phyloP scores from a whole-genome alignment of 768 basidiomycete species.

The Mycena metata region DNA sequence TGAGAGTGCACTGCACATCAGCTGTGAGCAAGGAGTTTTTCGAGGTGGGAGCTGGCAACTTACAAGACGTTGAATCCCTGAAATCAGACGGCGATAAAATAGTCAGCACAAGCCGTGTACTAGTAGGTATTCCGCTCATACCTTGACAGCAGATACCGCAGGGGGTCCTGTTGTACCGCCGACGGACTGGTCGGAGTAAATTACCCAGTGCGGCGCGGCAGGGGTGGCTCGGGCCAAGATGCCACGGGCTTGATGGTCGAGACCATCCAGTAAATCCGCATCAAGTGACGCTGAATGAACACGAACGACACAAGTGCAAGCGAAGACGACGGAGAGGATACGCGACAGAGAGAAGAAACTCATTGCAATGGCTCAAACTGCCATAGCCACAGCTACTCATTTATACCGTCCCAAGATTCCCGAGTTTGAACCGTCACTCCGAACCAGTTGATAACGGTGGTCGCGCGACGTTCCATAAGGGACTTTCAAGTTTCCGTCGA shows the following conservation, averaged over 20 bases:
- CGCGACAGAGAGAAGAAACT: constrained; percentile 4
- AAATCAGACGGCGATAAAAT: constrained; percentile 32
- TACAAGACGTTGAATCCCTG: constrained; percentile 75
- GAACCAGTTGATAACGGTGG: background rate
- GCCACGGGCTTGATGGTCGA: constrained; percentile 48
- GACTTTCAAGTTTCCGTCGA: constrained; percentile 8
- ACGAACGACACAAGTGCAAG: background rate
- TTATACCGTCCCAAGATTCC: constrained; percentile 8
- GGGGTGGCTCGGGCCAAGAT: constrained; percentile 55
- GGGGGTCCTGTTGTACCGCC: constrained; percentile 65
- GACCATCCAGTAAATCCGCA: constrained; percentile 35
- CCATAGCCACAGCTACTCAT: background rate
- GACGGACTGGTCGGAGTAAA: constrained; percentile 54
- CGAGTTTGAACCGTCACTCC: background rate
- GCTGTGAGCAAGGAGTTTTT: too few relatives aligned
- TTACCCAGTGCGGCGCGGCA: constrained; percentile 66
- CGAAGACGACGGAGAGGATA: constrained; percentile 4
- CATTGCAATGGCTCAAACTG: constrained; percentile 9
- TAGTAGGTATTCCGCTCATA: constrained; percentile 36
- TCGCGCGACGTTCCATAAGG: constrained; percentile 5
- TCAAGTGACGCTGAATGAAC: constrained; percentile 16
- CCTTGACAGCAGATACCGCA: constrained; percentile 57
- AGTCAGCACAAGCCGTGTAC: background rate
- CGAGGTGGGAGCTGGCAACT: background rate
- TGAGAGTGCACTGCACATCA: constrained; percentile 55